Evolutionary conservation across 176 grass and related monocot genomes (phyloP).

Genomic region (Aechmea fasciata): DNA sequence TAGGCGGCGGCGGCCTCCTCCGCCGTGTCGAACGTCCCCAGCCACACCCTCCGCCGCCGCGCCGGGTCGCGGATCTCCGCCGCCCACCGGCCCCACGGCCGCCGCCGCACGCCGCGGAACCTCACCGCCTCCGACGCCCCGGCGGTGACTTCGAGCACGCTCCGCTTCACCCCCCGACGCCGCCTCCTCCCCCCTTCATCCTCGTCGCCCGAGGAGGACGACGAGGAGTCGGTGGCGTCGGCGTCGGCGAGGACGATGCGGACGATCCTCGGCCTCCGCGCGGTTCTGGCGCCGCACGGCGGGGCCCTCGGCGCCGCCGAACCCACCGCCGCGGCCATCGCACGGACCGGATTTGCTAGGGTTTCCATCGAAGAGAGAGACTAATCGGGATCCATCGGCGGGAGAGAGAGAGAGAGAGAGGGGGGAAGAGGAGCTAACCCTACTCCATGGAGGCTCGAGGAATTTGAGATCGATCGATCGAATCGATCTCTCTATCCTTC

Average conservation of each 20-base stretch:
- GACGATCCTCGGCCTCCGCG: not conserved
- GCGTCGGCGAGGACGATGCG: constrained; percentile 12
- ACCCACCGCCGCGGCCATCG: too few relatives aligned
- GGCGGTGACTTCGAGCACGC: not conserved
- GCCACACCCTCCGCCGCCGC: constrained; percentile 16
- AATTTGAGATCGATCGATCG: too few relatives aligned
- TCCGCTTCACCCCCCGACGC: not conserved
- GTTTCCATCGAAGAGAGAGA: too few relatives aligned
- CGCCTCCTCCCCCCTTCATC: not conserved
- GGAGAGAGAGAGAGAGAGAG: too few relatives aligned
- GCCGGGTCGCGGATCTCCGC: constrained; percentile 23
- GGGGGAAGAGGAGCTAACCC: too few relatives aligned
- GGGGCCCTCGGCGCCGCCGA: too few relatives aligned
- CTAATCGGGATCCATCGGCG: too few relatives aligned
- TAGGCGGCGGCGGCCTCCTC: constrained; percentile 22
- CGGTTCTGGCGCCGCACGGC: not conserved
- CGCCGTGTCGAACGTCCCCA: constrained; percentile 27
- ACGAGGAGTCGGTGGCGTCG: constrained; percentile 23
- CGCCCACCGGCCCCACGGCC: constrained; percentile 25
- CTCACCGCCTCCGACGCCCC: not conserved
- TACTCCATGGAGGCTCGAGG: too few relatives aligned
- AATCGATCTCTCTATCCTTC: too few relatives aligned
- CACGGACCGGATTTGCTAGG: too few relatives aligned
- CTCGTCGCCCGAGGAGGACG: not conserved
- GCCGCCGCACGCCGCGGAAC: constrained; percentile 24